A percentile compares a stretch with the other conserved stretches of the same genome.
These are phyloP conservation scores for Endothia cerciana DNA, from an alignment of 2,329 filamentous ascomycete species.

Conservation along the genomic window DNA sequence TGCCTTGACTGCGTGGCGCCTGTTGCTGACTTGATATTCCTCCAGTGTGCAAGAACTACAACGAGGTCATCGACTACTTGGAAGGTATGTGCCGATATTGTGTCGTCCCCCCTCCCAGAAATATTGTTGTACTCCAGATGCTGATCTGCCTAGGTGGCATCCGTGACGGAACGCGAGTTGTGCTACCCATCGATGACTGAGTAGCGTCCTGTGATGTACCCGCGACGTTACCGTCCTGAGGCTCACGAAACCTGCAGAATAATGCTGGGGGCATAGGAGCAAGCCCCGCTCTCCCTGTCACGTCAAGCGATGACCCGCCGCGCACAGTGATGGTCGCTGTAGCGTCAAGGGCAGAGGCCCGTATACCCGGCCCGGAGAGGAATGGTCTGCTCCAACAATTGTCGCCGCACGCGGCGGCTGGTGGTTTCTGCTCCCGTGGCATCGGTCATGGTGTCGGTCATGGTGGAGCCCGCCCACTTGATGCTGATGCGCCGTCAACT, in stretches of 20 bases:
- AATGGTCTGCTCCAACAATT: neutral
- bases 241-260: neutral
- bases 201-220: neutral
- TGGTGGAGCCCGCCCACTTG: slow-evolving; percentile 11
- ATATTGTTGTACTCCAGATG: neutral
- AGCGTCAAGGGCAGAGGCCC: neutral
- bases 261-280: neutral
- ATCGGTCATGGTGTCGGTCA: neutral
- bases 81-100: slow-evolving; percentile 29
- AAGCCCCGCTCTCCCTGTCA: neutral
- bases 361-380: neutral
- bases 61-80: slow-evolving; percentile 32
- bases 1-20: neutral
- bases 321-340: neutral
- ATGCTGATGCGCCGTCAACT: slow-evolving; percentile 4
- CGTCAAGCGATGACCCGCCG: neutral
- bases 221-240: neutral
- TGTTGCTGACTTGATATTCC: slow-evolving; percentile 9
- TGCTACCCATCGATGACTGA: slow-evolving; percentile 28
- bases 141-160: slow-evolving; percentile 22
- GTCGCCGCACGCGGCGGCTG: slow-evolving; percentile 13
- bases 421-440: slow-evolving; percentile 5
- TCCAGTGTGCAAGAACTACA: slow-evolving; percentile 35
- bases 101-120: too few species aligned
- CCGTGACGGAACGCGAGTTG: slow-evolving; percentile 23